Evolutionary conservation across 352 stramenopile genomes (phyloP), one percentile per base, ranked within the genome.

Genomic region (Saprolegnia diclina): DNA sequence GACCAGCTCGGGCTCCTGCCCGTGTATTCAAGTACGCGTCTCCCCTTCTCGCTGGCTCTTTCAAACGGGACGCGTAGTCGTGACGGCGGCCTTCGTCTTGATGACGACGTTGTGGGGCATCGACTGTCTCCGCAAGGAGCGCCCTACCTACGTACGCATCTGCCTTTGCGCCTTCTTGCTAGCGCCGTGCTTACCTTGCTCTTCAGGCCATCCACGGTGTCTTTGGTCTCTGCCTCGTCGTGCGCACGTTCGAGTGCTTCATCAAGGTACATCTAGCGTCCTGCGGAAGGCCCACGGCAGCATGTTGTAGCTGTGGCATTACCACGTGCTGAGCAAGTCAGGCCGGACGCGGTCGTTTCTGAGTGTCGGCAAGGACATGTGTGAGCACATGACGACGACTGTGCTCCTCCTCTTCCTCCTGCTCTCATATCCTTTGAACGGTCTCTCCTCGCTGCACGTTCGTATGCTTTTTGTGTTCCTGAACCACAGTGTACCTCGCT

Each of bases 1-100:
- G 75, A 91, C 61, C 72, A 91, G 22, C 72, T 89, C 10, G 82
- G 82, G 0, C 62, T 87, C 2, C 53, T 82, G 18, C 74, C 82
- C n/a, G 52, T 89, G 4, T 91, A 87, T 54, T 77, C 81, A 76
- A 74, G 80, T 88, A 56, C 5, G 40, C 24, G 46, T 9, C 29
- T 13, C 0, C 3, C 3, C 18, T 1, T 4, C 4, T 64, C 14
- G 14, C 57, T 52, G 16, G 4, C n/a, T 16, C 9, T 62, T 4
- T 67, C 10, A 67, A 22, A 57, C 14, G 38, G 21, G 19, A 9
- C 40, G 14, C 55, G 21, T 37, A 90, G 79, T 75, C 6, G 19
- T 88, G 22, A 76, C 85, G 50, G 65, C 77, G 9, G 67, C 77
- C 5, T 89, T 88, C 46, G 71, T 74, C 16, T 50, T 75, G 52